Base-by-base conservation (phyloP, 2,329 filamentous ascomycete species). In the Escovopsis sp. region DNA sequence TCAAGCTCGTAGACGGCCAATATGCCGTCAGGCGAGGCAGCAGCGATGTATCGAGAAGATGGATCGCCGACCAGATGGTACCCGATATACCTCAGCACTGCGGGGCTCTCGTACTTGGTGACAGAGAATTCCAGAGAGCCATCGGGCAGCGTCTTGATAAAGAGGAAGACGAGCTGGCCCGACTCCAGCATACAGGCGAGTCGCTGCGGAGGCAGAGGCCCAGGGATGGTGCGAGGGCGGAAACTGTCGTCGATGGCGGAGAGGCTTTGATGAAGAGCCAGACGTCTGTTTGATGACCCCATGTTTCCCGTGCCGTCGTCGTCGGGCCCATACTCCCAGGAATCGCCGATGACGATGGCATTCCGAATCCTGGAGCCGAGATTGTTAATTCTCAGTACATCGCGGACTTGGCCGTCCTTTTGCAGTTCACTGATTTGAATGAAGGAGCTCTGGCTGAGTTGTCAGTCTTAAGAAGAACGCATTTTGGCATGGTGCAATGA, bases 291-390 rank as follows among this genome's bases (percentile, higher is more conserved):
- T 70, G 47, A 61, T 39, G 26, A 46, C 8, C 28, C 28, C 4
- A 6, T 43, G 18, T 51, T 51, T 30, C 53, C 51, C 8, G 48
- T 45, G 33, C 47, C 45, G 33, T 52, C 58, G 43, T 57, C 55
- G 40, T 62, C 56, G 46, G 60, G 56, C 40, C 61, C 46, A 41
- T 52, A 59, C 39, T 61, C 66, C 38, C 67, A 63, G 38, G 63
- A 59, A 42, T 72, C 63, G 36, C 85, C 85, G 52, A 96, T 73
- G 12, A 88, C 77, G 45, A 75, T 75, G 4, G 86, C 86, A 53
- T 85, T 83, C 46, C 83, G 70, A 49, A 96, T 95, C 36, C 78
- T 74, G 30, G 77, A 74, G 42, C 79, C 78, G 57, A 96, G 89
- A 56, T 94, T 79, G 35, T 72, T 70, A 59, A 88, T 93, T 46